Conservation (phyloP, 208 protist species). For the Strigomonas galati region DNA sequence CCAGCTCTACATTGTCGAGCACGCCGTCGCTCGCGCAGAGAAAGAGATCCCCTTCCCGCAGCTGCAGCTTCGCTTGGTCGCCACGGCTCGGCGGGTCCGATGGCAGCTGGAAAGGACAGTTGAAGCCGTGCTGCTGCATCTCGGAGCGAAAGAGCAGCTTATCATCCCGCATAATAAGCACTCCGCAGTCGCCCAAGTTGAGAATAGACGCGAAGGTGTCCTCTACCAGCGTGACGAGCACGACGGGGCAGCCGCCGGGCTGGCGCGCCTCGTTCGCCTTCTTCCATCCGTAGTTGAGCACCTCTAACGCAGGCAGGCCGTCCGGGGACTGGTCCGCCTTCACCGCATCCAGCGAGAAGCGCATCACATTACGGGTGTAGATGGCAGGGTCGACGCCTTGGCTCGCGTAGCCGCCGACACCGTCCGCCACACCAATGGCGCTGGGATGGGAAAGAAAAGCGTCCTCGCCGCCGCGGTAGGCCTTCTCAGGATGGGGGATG, state of each 20-base stretch:
- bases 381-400: slow-evolving; percentile 69
- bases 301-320: slow-evolving; percentile 48
- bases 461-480: slow-evolving; percentile 74
- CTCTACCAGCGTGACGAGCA: slow-evolving; percentile 60
- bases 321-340: background rate
- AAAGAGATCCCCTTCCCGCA: slow-evolving; percentile 68
- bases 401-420: slow-evolving; percentile 76
- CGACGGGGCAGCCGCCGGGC: slow-evolving; percentile 69
- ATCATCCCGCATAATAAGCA: slow-evolving; percentile 55
- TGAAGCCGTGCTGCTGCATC: slow-evolving; percentile 83
- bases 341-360: slow-evolving; percentile 8
- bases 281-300: slow-evolving; percentile 47
- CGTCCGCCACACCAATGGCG: slow-evolving; percentile 82
- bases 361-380: slow-evolving; percentile 83
- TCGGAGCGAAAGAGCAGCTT: slow-evolving; percentile 61
- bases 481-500: slow-evolving; percentile 78
- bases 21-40: slow-evolving; percentile 81
- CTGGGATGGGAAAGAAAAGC: slow-evolving; percentile 70
- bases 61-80: slow-evolving; percentile 51
- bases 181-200: slow-evolving; percentile 85
- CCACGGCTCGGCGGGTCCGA: slow-evolving; percentile 65
- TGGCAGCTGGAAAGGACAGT: slow-evolving; percentile 84
- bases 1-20: slow-evolving; percentile 75
- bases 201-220: slow-evolving; percentile 63
- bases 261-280: slow-evolving; percentile 30